Percentiles rank a stretch among this genome's conserved stretches.
Evolutionary conservation across 805 yeast species (phyloP).

Genomic region (Candida coleopterorum): DNA sequence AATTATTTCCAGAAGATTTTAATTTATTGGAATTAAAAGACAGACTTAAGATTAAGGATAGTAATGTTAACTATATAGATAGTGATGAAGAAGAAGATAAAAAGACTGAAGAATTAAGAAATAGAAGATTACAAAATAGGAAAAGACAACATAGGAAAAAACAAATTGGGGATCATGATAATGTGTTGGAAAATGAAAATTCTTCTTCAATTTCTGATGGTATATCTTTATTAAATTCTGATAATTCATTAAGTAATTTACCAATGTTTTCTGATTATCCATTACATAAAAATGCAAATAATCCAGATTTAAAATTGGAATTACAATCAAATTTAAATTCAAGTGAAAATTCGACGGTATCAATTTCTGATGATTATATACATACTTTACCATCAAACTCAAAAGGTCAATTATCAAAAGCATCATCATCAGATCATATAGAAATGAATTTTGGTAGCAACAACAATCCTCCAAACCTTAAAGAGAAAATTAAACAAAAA

Average conservation of each 20-base stretch:
- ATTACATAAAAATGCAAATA: conserved; percentile 28
- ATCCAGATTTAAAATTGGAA: conserved; percentile 17
- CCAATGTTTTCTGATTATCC: conserved; percentile 57
- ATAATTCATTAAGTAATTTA: conserved; percentile 56
- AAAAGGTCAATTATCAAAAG: background rate
- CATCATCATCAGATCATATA: conserved; percentile 13
- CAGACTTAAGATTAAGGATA: conserved; percentile 23
- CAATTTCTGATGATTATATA: conserved; percentile 31
- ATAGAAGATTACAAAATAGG: conserved; percentile 33
- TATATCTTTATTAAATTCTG: conserved; percentile 57
- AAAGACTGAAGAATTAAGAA: conserved; percentile 44
- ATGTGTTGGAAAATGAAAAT: conserved; percentile 3
- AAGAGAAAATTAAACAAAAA: conserved; percentile 31
- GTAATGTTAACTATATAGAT: conserved; percentile 24
- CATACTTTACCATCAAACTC: conserved; percentile 1
- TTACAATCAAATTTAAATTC: conserved; percentile 25
- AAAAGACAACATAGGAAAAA: conserved; percentile 19
- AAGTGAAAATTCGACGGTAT: conserved; percentile 21
- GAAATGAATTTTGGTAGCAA: conserved; percentile 29
- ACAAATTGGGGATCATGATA: conserved; percentile 7
- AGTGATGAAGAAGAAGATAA: conserved; percentile 49
- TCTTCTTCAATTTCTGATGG: conserved; percentile 52
- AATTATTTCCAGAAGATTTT: conserved; percentile 77
- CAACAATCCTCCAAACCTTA: conserved; percentile 15
- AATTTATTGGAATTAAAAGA: conserved; percentile 48